Evolutionary conservation across 441 rosid genomes (phyloP).

Genomic region (Syzygium malaccense): DNA sequence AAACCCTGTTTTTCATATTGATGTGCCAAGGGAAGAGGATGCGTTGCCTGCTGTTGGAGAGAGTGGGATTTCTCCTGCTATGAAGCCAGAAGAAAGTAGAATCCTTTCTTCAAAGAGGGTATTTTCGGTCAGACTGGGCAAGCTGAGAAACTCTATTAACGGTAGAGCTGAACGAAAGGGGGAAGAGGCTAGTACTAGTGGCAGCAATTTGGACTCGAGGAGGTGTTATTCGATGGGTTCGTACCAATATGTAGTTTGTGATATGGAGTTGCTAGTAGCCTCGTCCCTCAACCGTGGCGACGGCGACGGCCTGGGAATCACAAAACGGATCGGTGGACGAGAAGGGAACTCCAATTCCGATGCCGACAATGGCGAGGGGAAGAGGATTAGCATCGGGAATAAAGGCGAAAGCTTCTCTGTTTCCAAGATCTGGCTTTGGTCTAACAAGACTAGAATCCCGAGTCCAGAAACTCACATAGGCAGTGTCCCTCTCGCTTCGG

Average conservation of each 20-base stretch:
- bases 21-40: slow-evolving; percentile 36
- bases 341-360: slow-evolving; percentile 23
- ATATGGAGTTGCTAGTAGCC: slow-evolving; percentile 14
- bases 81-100: slow-evolving; percentile 47
- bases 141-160: slow-evolving; percentile 39
- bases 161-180: slow-evolving; percentile 19
- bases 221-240: slow-evolving; percentile 80
- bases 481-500: background rate
- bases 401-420: slow-evolving; percentile 79
- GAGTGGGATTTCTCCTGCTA: slow-evolving; percentile 26
- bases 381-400: slow-evolving; percentile 44
- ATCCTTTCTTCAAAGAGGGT: slow-evolving; percentile 55
- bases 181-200: slow-evolving; percentile 33
- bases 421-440: slow-evolving; percentile 79
- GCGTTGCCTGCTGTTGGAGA: slow-evolving; percentile 7
- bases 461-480: slow-evolving; percentile 17
- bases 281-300: slow-evolving; percentile 2
- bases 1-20: slow-evolving; percentile 35
- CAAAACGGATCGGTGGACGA: slow-evolving; percentile 36
- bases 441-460: slow-evolving; percentile 45
- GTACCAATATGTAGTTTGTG: slow-evolving; percentile 44
- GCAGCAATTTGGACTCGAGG: slow-evolving; percentile 49
- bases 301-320: slow-evolving; percentile 10
- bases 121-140: slow-evolving; percentile 64
- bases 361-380: slow-evolving; percentile 39